Conservation (phyloP, 257 asterid species). For the Sherardia arvensis region DNA sequence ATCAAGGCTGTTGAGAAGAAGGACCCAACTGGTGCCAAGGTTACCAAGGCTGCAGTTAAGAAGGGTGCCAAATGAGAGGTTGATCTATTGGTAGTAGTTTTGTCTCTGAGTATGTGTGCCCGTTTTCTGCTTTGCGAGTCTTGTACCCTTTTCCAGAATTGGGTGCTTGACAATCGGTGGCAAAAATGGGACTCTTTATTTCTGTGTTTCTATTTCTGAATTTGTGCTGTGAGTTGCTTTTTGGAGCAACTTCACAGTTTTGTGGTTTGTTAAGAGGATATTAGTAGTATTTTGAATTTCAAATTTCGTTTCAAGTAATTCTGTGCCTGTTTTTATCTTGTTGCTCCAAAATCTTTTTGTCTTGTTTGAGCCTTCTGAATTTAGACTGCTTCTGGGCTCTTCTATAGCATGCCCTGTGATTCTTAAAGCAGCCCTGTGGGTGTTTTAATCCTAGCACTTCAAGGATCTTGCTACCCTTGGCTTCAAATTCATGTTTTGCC, state of each 20-base stretch:
- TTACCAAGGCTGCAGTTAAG: conserved; percentile 66
- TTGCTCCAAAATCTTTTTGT: no score
- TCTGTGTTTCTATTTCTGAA: neutral
- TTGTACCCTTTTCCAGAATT: no score
- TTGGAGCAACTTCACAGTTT: neutral
- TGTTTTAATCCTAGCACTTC: no score
- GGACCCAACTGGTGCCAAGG: no score
- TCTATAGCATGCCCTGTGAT: no score
- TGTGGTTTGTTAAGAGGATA: conserved; percentile 6
- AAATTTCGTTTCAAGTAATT: neutral
- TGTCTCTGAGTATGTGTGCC: conserved; percentile 9
- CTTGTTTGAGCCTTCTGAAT: no score
- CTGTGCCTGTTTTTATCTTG: neutral
- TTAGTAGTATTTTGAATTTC: neutral
- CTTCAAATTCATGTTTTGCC: no score
- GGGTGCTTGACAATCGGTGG: conserved; percentile 40
- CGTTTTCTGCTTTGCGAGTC: conserved; percentile 20
- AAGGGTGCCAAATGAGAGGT: conserved; percentile 70
- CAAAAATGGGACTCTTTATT: neutral
- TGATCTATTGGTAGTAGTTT: neutral
- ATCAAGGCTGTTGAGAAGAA: no score
- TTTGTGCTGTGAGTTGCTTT: conserved; percentile 11
- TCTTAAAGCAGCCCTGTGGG: no score
- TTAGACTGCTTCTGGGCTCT: no score
- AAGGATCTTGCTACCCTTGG: no score